Percentiles rank a stretch among this genome's conserved stretches.
phyloP scores from a whole-genome alignment of 2,329 filamentous ascomycete genomes.

The Harringtonia lauricola region DNA sequence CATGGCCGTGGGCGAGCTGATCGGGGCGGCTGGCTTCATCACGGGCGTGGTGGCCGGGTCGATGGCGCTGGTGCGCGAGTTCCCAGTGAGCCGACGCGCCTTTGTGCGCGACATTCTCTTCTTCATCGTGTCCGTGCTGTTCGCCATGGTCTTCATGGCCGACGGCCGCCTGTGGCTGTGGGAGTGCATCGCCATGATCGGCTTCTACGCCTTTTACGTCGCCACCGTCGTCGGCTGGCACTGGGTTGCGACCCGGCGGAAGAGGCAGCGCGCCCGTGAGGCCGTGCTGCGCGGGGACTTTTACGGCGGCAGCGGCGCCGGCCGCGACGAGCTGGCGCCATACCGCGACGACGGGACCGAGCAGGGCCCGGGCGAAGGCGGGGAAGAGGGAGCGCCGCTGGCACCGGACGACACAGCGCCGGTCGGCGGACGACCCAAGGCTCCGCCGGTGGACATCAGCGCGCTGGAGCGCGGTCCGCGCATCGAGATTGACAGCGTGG shows the following conservation, averaged over 20 bases:
- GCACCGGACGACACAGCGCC: slow-evolving; percentile 33
- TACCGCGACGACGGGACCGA: slow-evolving; percentile 46
- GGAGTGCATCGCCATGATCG: slow-evolving; percentile 88
- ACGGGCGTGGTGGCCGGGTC: slow-evolving; percentile 91
- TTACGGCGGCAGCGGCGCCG: slow-evolving; percentile 33
- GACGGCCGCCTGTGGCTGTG: slow-evolving; percentile 77
- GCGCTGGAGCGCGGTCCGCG: slow-evolving; percentile 32
- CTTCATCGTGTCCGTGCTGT: slow-evolving; percentile 77
- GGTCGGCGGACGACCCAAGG: slow-evolving; percentile 17
- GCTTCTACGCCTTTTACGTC: slow-evolving; percentile 85
- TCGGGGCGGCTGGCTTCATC: slow-evolving; percentile 92
- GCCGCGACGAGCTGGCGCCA: slow-evolving; percentile 41
- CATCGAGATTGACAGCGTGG: slow-evolving; percentile 33
- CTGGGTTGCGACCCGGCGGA: slow-evolving; percentile 63
- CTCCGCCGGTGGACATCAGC: slow-evolving; percentile 24
- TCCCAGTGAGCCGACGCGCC: slow-evolving; percentile 78
- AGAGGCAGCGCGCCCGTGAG: slow-evolving; percentile 50
- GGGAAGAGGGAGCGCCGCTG: background rate
- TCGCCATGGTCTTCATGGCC: slow-evolving; percentile 77
- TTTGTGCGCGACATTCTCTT: slow-evolving; percentile 89
- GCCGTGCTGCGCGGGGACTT: slow-evolving; percentile 66
- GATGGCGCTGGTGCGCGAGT: slow-evolving; percentile 94
- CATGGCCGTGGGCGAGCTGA: slow-evolving; percentile 87
- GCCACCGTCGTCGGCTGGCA: slow-evolving; percentile 83
- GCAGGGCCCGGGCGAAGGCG: background rate